Evolutionary conservation across 805 yeast genomes (phyloP).

Genomic region (Kodamaea kaohsiungensis): DNA sequence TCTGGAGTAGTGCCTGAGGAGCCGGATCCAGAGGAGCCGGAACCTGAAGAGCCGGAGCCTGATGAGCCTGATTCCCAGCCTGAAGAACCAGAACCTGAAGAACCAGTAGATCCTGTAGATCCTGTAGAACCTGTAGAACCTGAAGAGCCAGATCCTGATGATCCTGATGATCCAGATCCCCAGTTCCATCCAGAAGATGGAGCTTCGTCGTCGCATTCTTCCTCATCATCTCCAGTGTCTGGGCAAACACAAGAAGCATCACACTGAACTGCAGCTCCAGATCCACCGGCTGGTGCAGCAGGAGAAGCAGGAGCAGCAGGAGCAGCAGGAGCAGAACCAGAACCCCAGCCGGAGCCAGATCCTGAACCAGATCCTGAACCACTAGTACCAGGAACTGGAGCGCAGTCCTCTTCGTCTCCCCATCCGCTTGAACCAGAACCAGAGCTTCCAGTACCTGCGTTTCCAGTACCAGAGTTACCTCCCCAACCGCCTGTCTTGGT

Average conservation of each 20-base stretch:
- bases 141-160: slow-evolving; percentile 4
- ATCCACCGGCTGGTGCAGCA: slow-evolving; percentile 5
- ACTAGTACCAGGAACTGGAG: slow-evolving; percentile 4
- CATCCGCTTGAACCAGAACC: slow-evolving; percentile 7
- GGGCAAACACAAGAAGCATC: slow-evolving; percentile 14
- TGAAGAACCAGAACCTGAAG: slow-evolving; percentile 8
- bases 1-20: slow-evolving; percentile 7
- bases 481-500: slow-evolving; percentile 5
- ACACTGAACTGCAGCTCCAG: slow-evolving; percentile 14
- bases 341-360: slow-evolving; percentile 7
- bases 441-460: slow-evolving; percentile 2
- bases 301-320: slow-evolving; percentile 5
- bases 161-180: not conserved
- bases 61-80: too few species aligned
- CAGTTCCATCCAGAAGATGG: not conserved
- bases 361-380: slow-evolving; percentile 8
- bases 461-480: not conserved
- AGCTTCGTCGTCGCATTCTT: slow-evolving; percentile 15
- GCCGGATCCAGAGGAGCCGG: slow-evolving; percentile 8
- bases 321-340: slow-evolving; percentile 11
- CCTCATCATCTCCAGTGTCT: slow-evolving; percentile 14
- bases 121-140: slow-evolving; percentile 4
- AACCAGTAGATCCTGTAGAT: slow-evolving; percentile 6
- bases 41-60: slow-evolving; percentile 9
- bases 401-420: slow-evolving; percentile 10